Conservation (phyloP, 2,329 filamentous ascomycete species). For the Pyrenochaeta sp. region DNA sequence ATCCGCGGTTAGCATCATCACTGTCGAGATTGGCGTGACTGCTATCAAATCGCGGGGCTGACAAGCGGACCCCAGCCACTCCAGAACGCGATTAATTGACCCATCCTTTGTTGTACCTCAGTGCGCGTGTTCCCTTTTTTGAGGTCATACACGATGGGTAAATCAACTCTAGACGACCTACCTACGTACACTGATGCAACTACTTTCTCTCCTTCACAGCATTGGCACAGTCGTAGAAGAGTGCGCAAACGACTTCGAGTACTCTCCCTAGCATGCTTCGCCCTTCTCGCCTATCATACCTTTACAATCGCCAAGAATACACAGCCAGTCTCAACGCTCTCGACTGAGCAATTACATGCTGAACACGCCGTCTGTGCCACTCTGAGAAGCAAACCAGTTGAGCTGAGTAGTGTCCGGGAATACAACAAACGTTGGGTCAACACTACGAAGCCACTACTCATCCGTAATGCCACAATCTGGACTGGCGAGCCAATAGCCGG, state of each 20-base stretch:
- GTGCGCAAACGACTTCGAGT: conserved; percentile 26
- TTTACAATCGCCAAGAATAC: conserved; percentile 26
- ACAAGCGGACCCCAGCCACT: neutral
- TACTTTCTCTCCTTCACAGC: conserved; percentile 6
- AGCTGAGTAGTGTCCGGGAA: conserved; percentile 64
- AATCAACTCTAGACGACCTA: conserved; percentile 16
- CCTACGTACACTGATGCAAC: conserved; percentile 35
- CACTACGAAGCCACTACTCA: conserved; percentile 66
- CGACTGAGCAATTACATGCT: conserved; percentile 60
- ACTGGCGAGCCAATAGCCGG: conserved; percentile 66
- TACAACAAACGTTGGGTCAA: conserved; percentile 68
- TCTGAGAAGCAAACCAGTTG: conserved; percentile 62
- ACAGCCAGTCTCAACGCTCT: conserved; percentile 49
- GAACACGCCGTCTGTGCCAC: conserved; percentile 65
- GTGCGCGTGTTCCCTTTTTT: no score
- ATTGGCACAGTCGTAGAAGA: conserved; percentile 21
- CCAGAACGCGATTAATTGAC: no score
- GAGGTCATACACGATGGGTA: neutral
- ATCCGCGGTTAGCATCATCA: neutral
- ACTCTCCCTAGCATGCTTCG: conserved; percentile 23
- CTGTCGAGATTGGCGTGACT: neutral
- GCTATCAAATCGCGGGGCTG: neutral
- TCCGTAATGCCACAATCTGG: conserved; percentile 73
- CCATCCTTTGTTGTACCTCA: no score
- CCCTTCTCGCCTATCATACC: conserved; percentile 26